These are phyloP conservation scores for Plantago elongata DNA, from an alignment of 257 asterid genomes.

Conservation along the genomic window DNA sequence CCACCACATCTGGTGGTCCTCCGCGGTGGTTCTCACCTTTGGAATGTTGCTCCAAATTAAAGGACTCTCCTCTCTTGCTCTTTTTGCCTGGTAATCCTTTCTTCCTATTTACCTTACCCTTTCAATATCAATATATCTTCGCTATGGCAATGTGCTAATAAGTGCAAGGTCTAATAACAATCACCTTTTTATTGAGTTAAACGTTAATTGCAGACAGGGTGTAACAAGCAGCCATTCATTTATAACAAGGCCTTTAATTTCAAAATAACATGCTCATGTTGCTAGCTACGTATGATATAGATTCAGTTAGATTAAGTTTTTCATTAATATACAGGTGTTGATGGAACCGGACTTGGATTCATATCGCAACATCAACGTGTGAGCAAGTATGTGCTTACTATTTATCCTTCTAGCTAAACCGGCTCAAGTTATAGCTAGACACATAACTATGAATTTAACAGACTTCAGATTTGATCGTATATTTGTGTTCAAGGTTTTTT, in stretches of 20 bases:
- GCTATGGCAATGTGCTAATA: too few species aligned
- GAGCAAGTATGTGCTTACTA: constrained; percentile 40
- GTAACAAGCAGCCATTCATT: too few species aligned
- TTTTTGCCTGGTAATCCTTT: constrained; percentile 56
- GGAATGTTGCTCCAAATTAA: constrained; percentile 32
- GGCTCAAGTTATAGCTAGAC: too few species aligned
- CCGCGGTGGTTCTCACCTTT: constrained; percentile 86
- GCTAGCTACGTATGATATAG: background rate
- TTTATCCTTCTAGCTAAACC: too few species aligned
- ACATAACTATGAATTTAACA: too few species aligned
- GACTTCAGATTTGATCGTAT: background rate
- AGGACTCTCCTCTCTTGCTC: constrained; percentile 58
- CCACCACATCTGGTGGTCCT: constrained; percentile 56
- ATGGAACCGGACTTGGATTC: constrained; percentile 76
- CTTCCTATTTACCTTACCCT: too few species aligned
- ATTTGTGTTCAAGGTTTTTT: constrained; percentile 49
- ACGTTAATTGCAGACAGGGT: too few species aligned
- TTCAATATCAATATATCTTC: too few species aligned
- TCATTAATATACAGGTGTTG: constrained; percentile 37
- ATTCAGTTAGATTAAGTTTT: background rate
- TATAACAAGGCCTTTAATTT: too few species aligned
- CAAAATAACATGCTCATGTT: too few species aligned
- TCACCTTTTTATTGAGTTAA: too few species aligned
- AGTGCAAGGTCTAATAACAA: too few species aligned
- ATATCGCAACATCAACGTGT: constrained; percentile 50